Evolutionary conservation across 2,329 filamentous ascomycete genomes (phyloP), one percentile per base, ranked within the genome.

Genomic region (Aspergillus ochraceus): DNA sequence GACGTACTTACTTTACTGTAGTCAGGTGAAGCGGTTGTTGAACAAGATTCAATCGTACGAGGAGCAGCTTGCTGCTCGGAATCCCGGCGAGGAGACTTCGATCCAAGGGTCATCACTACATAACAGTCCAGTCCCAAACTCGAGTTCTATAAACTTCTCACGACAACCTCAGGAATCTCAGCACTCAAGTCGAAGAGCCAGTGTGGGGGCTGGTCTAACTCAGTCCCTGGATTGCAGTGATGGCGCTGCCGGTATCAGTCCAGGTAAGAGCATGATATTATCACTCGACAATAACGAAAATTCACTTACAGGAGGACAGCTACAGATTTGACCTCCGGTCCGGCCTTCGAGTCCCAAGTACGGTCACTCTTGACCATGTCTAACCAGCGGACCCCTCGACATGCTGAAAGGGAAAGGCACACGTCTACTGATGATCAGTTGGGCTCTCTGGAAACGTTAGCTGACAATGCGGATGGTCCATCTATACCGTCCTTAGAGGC

Each of bases 321-420:
- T 55, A 65, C 64, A n/a, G 63, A 66, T n/a, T 49, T 65, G n/a
- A 60, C 64, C 11, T 64, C 63, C 2, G 63, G 64, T 0, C 64
- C 64, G n/a, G 63, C 64, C 45, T 66, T 66, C n/a, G 64, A 65
- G 49, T 62, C 64, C 36, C 64, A 66, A 55, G 63, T 64, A 3
- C 62, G 52, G 52, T 36, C 30, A 4, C 30, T 66, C 59, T 17
- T 55, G 65, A 55, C 26, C 26, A 39, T 20, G 36, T n/a, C 29
- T 30, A 8, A 29, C 26, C 26, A 29, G 26, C 26, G 26, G 26
- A 8, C 26, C 10, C 12, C 30, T 36, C 30, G 30, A 36, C 10
- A 36, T 36, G 12, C 11, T 36, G 30, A 36, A 11, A 36, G 30
- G 10, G 30, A 11, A 2, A 11, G 30, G 30, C 10, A 14, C 6